Conservation (phyloP, 345 rosid genomes). For the Erysimum cheiranthoides region DNA sequence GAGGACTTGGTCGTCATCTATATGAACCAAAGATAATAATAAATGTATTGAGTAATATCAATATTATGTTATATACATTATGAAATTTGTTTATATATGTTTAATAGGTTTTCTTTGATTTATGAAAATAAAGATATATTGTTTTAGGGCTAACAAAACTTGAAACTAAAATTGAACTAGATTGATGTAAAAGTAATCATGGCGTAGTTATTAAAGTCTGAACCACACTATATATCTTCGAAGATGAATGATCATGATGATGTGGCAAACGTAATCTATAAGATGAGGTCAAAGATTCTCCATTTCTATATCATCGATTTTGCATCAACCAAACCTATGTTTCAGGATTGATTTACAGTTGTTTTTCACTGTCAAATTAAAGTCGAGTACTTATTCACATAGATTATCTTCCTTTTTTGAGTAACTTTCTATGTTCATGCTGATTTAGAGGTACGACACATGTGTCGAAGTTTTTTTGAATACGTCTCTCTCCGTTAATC, state of each 20-base stretch:
- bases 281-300: not conserved
- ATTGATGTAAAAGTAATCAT: no score
- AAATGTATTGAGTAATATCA: no score
- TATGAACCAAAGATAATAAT: no score
- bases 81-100: no score
- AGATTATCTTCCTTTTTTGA: not conserved
- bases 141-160: no score
- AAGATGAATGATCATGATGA: not conserved
- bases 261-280: not conserved
- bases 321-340: not conserved
- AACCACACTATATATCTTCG: not conserved
- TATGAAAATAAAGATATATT: no score
- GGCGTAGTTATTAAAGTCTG: not conserved
- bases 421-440: not conserved
- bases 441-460: not conserved
- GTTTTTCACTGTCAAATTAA: not conserved
- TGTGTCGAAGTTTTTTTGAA: not conserved
- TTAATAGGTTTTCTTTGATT: not conserved
- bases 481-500: not conserved
- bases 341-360: not conserved
- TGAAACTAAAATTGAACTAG: not conserved
- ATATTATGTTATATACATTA: no score
- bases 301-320: not conserved
- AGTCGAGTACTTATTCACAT: not conserved
- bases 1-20: not conserved